phyloP scores from a whole-genome alignment of 495 filamentous ascomycete species.

The Friedmanniomyces endolithicus region DNA sequence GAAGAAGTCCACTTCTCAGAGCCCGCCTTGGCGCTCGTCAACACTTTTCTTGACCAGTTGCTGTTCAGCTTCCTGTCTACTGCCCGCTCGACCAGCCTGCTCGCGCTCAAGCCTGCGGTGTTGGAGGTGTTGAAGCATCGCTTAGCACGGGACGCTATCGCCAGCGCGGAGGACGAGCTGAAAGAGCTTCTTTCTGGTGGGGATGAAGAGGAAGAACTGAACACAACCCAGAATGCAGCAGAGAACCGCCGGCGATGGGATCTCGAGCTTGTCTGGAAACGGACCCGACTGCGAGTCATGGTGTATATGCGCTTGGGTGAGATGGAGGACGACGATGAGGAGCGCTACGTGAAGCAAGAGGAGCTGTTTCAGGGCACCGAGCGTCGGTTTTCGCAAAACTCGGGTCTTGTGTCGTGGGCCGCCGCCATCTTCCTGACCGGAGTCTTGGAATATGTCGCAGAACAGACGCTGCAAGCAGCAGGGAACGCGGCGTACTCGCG shows the following conservation, averaged over 20 bases:
- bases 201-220: conserved; percentile 56
- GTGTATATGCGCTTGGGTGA: conserved; percentile 94
- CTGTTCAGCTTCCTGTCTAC: conserved; percentile 74
- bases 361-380: conserved; percentile 43
- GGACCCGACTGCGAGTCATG: conserved; percentile 87
- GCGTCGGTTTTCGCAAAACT: conserved; percentile 39
- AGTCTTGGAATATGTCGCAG: conserved; percentile 86
- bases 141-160: conserved; percentile 76
- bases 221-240: conserved; percentile 42
- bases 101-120: conserved; percentile 67
- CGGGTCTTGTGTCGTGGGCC: conserved; percentile 70
- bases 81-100: conserved; percentile 70
- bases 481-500: conserved; percentile 77
- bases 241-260: conserved; percentile 58
- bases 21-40: conserved; percentile 65
- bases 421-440: conserved; percentile 93
- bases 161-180: conserved; percentile 81
- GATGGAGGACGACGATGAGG: conserved; percentile 95
- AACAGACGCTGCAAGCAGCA: conserved; percentile 76
- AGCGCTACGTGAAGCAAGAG: conserved; percentile 64
- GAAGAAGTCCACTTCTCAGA: conserved; percentile 48
- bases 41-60: conserved; percentile 87
- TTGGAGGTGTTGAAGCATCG: conserved; percentile 77
- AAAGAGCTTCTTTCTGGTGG: conserved; percentile 70
- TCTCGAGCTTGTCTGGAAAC: conserved; percentile 77